Evolutionary conservation across 2,329 filamentous ascomycete genomes (phyloP), one percentile per base, ranked within the genome.

Genomic region (Cladophialophora bantiana): DNA sequence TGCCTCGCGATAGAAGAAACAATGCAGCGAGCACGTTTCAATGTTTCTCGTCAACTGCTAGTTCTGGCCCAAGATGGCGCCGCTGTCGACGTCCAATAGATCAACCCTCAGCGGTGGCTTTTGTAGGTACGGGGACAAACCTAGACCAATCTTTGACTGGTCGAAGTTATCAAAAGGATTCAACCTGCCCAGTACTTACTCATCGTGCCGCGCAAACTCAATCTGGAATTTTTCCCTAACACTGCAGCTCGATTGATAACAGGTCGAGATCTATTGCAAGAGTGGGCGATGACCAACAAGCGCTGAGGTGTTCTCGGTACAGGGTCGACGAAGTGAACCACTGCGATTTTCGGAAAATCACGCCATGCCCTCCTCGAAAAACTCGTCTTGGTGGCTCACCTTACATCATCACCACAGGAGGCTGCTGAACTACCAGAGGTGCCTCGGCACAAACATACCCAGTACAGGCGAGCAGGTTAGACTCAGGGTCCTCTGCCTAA

Each of bases 121-220:
- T 20, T 48, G 42, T 3, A 10, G n/a, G 0, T 20, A 20, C 45
- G 6, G 6, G 7, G 18, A 26, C 45, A 7, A 7, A 50, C 45
- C 3, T 13, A 31, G 4, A 13, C 40, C 3, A 4, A 42, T n/a
- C 3, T 2, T 13, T 18, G 40, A 42, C 2, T 18, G 4, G 15
- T 42, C 40, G 40, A 42, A 5, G 10, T 7, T 42, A n/a, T n/a
- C 40, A n/a, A 10, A 42, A 13, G 15, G 18, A 50, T 31, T 10
- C 26, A 26, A 50, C 31, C 1, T 9, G n/a, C n/a, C n/a, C n/a
- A n/a, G n/a, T 50, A 50, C 18, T 50, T 50, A 50, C 45, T 50
- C 45, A 50, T 50, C 45, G 18, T 31, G 18, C 18, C 26, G 20
- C 45, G 45, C 45, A 50, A 50, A 50, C 45, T 50, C 45, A 31